Conservation (phyloP, 2,329 filamentous ascomycete genomes). For the Trichocomaceae sp. region DNA sequence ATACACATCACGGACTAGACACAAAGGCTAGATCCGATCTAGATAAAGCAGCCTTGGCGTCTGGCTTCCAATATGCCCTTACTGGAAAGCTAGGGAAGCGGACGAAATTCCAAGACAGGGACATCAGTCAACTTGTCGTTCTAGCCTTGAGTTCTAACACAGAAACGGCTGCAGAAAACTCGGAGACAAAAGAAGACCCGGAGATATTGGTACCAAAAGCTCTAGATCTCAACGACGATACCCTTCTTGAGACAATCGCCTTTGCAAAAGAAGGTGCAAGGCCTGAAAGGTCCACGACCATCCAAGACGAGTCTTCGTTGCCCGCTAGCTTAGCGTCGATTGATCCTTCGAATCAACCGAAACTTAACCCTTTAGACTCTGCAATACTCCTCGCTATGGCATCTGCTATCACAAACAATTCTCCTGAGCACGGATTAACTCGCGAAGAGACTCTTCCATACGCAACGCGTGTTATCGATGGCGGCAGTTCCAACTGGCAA, state of each 20-base stretch:
- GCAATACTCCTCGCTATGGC: slow-evolving; percentile 73
- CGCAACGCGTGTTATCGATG: slow-evolving; percentile 76
- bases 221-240: slow-evolving; percentile 83
- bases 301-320: slow-evolving; percentile 45
- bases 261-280: slow-evolving; percentile 56
- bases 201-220: slow-evolving; percentile 53
- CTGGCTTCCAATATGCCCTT: slow-evolving; percentile 72
- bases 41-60: slow-evolving; percentile 57
- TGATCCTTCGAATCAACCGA: slow-evolving; percentile 72
- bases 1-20: slow-evolving; percentile 78
- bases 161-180: slow-evolving; percentile 13
- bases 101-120: slow-evolving; percentile 39
- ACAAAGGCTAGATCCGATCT: slow-evolving; percentile 66
- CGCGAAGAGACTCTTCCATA: slow-evolving; percentile 92
- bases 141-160: slow-evolving; percentile 66
- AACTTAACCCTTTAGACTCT: slow-evolving; percentile 75
- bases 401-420: slow-evolving; percentile 84
- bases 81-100: slow-evolving; percentile 75
- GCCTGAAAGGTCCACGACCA: slow-evolving; percentile 31
- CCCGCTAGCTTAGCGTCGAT: slow-evolving; percentile 58
- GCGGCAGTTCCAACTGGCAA: slow-evolving; percentile 94
- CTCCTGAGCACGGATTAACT: slow-evolving; percentile 75
- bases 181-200: slow-evolving; percentile 18
- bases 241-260: slow-evolving; percentile 76
- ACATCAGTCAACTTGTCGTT: slow-evolving; percentile 79